A percentile compares a stretch with the other conserved stretches of the same genome.
phyloP scores from a whole-genome alignment of 257 asterid genomes.

The Apocynum venetum region DNA sequence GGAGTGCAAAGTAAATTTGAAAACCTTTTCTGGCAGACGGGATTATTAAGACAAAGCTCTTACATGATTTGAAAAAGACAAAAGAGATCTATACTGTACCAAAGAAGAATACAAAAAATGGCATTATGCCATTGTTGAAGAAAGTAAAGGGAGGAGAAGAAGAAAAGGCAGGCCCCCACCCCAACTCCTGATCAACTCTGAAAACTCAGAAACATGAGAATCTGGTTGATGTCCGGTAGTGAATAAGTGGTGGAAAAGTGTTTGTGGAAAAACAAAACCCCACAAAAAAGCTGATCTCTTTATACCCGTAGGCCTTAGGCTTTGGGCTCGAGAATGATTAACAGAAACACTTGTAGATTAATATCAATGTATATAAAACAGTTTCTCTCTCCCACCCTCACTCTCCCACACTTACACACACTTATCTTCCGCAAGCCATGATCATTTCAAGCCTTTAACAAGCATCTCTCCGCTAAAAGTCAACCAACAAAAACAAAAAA shows the following conservation, averaged over 20 bases:
- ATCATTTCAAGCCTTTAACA: too few species aligned
- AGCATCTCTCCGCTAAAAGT: too few species aligned
- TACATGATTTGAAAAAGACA: background rate
- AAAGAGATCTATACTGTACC: background rate
- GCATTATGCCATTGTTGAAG: background rate
- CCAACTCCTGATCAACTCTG: background rate
- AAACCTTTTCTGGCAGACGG: background rate
- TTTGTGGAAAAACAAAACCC: background rate
- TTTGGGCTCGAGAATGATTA: constrained; percentile 27
- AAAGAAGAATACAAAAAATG: too few species aligned
- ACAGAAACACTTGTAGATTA: too few species aligned
- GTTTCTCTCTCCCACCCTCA: too few species aligned
- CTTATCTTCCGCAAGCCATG: too few species aligned
- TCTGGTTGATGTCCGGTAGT: constrained; percentile 2
- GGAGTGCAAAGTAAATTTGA: background rate
- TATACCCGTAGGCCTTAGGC: constrained; percentile 8
- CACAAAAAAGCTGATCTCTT: constrained; percentile 24
- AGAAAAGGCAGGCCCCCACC: background rate
- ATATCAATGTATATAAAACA: too few species aligned
- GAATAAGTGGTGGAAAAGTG: background rate
- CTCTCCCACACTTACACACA: too few species aligned
- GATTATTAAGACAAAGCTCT: background rate
- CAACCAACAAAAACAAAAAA: too few species aligned
- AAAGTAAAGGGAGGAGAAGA: background rate
- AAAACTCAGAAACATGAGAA: constrained; percentile 10